These are phyloP conservation scores for Periconia sp. DNA, from an alignment of 2,329 filamentous ascomycete genomes.

Conservation along the genomic window DNA sequence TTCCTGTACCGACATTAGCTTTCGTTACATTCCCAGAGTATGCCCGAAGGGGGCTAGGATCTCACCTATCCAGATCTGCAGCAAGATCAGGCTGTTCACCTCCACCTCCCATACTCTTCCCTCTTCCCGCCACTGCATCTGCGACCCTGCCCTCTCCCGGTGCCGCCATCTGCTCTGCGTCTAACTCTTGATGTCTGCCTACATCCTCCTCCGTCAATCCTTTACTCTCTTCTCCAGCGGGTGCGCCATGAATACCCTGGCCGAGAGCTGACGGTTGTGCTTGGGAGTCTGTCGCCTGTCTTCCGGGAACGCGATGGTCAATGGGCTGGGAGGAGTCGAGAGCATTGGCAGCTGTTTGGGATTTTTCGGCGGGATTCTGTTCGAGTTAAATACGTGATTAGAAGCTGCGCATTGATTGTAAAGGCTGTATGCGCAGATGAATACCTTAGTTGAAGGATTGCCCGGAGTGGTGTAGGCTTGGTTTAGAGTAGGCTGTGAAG, in stretches of 20 bases:
- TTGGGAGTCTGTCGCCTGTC: constrained; percentile 44
- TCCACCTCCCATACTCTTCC: constrained; percentile 38
- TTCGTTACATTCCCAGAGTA: neutral
- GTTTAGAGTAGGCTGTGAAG: constrained; percentile 51
- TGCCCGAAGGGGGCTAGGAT: neutral
- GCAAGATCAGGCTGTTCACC: constrained; percentile 49
- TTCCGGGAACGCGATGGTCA: constrained; percentile 47
- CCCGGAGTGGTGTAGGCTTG: constrained; percentile 55
- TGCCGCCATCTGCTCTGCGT: constrained; percentile 56
- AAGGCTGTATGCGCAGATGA: too few relatives aligned
- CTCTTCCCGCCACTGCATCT: constrained; percentile 47
- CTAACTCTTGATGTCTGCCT: constrained; percentile 53
- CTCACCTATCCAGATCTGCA: constrained; percentile 52
- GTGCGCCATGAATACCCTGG: constrained; percentile 52
- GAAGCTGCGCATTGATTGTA: too few relatives aligned
- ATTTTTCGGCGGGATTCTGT: constrained; percentile 48
- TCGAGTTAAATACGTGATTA: too few relatives aligned
- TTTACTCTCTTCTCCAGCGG: constrained; percentile 50
- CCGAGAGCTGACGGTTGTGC: constrained; percentile 47
- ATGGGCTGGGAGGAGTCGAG: constrained; percentile 30
- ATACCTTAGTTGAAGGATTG: constrained; percentile 54
- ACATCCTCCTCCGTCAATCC: constrained; percentile 49
- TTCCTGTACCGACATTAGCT: constrained; percentile 41
- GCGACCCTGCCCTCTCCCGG: constrained; percentile 54
- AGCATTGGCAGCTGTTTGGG: constrained; percentile 42